Evolutionary conservation across 805 yeast species (phyloP).

Genomic region (Ogataea corticis): DNA sequence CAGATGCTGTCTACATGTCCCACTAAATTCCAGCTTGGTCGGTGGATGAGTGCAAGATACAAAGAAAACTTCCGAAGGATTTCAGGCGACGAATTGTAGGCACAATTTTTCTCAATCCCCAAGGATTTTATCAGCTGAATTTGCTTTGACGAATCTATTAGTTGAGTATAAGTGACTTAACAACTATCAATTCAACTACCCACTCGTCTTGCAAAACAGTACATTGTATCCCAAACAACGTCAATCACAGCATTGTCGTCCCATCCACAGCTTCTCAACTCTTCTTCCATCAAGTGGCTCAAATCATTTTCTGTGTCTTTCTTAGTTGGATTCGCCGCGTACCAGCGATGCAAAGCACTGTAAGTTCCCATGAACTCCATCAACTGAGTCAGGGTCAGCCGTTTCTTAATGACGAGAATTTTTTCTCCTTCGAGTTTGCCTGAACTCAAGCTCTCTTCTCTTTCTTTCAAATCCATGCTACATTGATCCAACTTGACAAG

Average conservation of each 20-base stretch:
- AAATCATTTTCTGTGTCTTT: conserved; percentile 24
- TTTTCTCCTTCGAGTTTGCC: conserved; percentile 4
- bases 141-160: too few species aligned
- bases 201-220: conserved; percentile 48
- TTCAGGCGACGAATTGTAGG: too few species aligned
- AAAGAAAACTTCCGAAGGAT: too few species aligned
- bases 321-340: conserved; percentile 14
- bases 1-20: too few species aligned
- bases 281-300: conserved; percentile 20
- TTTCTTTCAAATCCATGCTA: conserved; percentile 15
- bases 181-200: too few species aligned
- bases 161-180: too few species aligned
- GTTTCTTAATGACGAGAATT: conserved; percentile 15
- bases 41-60: too few species aligned
- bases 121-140: too few species aligned
- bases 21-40: too few species aligned
- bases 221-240: conserved; percentile 57
- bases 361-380: conserved; percentile 26
- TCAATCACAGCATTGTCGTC: conserved; percentile 40
- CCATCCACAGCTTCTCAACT: conserved; percentile 43
- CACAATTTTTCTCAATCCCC: too few species aligned
- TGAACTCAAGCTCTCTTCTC: neutral
- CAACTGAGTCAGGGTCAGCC: conserved; percentile 17
- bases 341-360: conserved; percentile 31
- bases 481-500: conserved; percentile 19